These are phyloP conservation scores for Albugo candida DNA, from an alignment of 352 stramenopile species.

Conservation along the genomic window DNA sequence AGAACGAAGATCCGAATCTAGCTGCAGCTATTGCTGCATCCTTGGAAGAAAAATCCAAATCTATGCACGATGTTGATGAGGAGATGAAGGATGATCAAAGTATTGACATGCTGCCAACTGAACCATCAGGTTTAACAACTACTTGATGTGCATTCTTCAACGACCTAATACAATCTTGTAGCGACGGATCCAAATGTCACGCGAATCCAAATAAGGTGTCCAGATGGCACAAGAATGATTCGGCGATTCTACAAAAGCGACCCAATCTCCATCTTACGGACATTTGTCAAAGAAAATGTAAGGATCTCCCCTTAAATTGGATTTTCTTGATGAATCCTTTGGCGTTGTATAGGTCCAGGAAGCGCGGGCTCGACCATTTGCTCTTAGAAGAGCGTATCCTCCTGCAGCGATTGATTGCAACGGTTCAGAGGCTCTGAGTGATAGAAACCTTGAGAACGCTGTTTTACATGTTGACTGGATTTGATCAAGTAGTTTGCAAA, in stretches of 20 bases:
- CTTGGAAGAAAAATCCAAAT: conserved; percentile 19
- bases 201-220: conserved; percentile 44
- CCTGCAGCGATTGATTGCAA: conserved; percentile 27
- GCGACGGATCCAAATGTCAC: conserved; percentile 28
- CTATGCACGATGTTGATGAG: conserved; percentile 16
- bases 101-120: conserved; percentile 6
- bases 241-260: conserved; percentile 61
- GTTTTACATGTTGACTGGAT: conserved; percentile 63
- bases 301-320: neutral
- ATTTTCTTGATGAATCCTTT: neutral
- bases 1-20: conserved; percentile 56
- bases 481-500: conserved; percentile 1
- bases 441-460: conserved; percentile 51
- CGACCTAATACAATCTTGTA: conserved; percentile 19
- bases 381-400: conserved; percentile 50
- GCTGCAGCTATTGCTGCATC: conserved; percentile 63
- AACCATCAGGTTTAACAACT: conserved; percentile 5
- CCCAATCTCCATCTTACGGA: conserved; percentile 34
- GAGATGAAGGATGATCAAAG: conserved; percentile 21
- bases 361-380: conserved; percentile 37
- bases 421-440: conserved; percentile 30
- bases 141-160: conserved; percentile 21
- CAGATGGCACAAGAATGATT: conserved; percentile 37
- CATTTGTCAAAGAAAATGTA: conserved; percentile 57
- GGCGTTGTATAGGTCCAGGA: conserved; percentile 29